These are phyloP conservation scores for Cercophora sp. DNA, from an alignment of 495 filamentous ascomycete genomes.

Conservation along the genomic window DNA sequence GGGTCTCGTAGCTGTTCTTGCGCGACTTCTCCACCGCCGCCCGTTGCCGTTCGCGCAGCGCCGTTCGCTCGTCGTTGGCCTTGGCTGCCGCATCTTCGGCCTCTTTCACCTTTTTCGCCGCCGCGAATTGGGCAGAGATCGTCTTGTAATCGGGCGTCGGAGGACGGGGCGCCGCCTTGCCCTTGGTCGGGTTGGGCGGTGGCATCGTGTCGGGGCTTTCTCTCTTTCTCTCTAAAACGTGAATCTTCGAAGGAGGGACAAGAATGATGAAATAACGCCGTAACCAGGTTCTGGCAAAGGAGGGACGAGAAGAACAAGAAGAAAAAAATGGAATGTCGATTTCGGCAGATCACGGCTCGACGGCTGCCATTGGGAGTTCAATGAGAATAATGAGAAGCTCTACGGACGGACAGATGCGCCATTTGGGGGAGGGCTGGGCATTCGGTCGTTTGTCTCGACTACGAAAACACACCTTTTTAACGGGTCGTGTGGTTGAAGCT, in stretches of 20 bases:
- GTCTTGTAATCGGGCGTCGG: conserved; percentile 36
- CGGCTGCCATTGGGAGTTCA: conserved; percentile 16
- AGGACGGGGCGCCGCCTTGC: conserved; percentile 22
- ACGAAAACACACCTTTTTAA: too few species aligned
- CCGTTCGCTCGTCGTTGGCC: conserved; percentile 6
- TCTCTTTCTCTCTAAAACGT: too few species aligned
- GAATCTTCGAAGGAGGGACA: conserved; percentile 1
- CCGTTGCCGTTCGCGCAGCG: conserved; percentile 30
- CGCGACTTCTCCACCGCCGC: conserved; percentile 38
- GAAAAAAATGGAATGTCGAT: background rate
- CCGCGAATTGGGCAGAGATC: conserved; percentile 43
- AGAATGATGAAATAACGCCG: conserved; percentile 4
- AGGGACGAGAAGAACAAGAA: conserved; percentile 12
- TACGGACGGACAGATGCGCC: conserved; percentile 17
- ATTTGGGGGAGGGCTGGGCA: conserved; percentile 16
- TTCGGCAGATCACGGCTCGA: conserved; percentile 10
- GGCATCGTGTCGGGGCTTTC: conserved; percentile 22
- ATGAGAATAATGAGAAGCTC: background rate
- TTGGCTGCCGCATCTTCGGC: conserved; percentile 22
- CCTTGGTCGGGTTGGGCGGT: conserved; percentile 17
- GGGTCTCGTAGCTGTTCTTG: conserved; percentile 37
- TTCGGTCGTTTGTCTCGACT: too few species aligned
- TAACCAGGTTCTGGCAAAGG: conserved; percentile 9
- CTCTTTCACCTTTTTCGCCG: conserved; percentile 45
- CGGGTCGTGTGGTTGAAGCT: background rate